Evolutionary conservation across 139 green algal genomes (phyloP), one percentile per base, ranked within the genome.

Genomic region (Zygnema cylindricum): DNA sequence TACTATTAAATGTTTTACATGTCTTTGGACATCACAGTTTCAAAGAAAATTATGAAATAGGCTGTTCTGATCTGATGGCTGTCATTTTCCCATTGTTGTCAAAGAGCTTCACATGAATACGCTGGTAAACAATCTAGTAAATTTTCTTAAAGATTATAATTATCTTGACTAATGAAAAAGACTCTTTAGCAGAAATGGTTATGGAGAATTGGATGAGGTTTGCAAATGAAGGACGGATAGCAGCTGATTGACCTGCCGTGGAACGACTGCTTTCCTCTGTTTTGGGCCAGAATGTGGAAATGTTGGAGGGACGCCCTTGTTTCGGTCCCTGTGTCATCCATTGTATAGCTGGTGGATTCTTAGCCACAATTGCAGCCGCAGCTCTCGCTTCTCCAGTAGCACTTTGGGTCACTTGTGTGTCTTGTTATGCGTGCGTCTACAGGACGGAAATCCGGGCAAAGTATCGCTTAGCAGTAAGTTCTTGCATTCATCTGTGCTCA

Each of bases 341-440:
- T 41, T 36, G 30, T 16, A 43, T 87, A 39, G 22, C 78, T 22
- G 82, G 82, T 21, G 82, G 82, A 1, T 81, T 49, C 82, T 71
- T 87, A 49, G 82, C 43, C 43, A n/a, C n/a, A 23, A 57, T 41
- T 16, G 55, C n/a, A 7, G 22, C 43, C 0, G 49, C 38, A 43
- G 43, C 11, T 39, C 25, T 49, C 0, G 38, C 78, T 23, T 49
- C 54, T 21, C 82, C 82, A 30, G 82, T 43, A 11, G 82, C 55
- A 49, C 43, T 87, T 71, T 87, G 82, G 82, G 33, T 81, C 23
- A 87, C 82, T 25, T 39, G 30, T 25, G 55, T 87, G 0, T 81
- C 41, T 71, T 87, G 82, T 49, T 87, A 87, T 22, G 82, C 82
- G 57, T 87, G 82, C 43, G n/a, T 42, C 23, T 81, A 81, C 42